These are phyloP conservation scores for Podospora pseudoanserina DNA, from an alignment of 495 filamentous ascomycete species.

Conservation along the genomic window DNA sequence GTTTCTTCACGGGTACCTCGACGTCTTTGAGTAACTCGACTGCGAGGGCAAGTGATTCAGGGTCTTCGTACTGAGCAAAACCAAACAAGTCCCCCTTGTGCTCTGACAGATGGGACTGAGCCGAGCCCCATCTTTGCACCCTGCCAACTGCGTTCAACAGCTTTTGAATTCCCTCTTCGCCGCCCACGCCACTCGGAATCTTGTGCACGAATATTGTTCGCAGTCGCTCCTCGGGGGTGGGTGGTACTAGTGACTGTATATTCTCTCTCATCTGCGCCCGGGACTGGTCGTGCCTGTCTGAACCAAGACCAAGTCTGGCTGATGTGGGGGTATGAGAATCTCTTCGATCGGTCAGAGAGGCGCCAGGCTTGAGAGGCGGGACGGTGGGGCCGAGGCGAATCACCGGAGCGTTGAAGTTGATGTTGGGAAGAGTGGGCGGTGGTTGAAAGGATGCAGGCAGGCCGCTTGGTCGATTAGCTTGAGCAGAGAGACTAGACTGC, in stretches of 20 bases:
- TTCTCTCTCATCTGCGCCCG: conserved; percentile 67
- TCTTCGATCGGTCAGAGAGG: conserved; percentile 40
- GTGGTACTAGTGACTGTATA: conserved; percentile 75
- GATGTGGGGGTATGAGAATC: conserved; percentile 37
- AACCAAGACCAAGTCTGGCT: conserved; percentile 64
- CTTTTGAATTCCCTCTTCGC: conserved; percentile 78
- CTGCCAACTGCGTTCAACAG: conserved; percentile 74
- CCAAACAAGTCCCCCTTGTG: conserved; percentile 85
- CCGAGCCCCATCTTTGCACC: conserved; percentile 74
- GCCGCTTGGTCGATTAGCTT: conserved; percentile 70
- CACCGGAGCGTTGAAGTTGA: conserved; percentile 96
- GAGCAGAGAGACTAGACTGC: conserved; percentile 59
- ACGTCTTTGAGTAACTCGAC: conserved; percentile 83
- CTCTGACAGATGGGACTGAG: conserved; percentile 62
- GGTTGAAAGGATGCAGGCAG: conserved; percentile 85
- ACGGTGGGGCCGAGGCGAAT: conserved; percentile 80
- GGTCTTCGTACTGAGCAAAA: conserved; percentile 95
- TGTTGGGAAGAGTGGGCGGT: conserved; percentile 89
- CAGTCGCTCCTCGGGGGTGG: conserved; percentile 83
- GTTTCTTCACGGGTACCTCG: conserved; percentile 77
- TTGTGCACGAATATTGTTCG: conserved; percentile 87
- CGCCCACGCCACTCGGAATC: conserved; percentile 71
- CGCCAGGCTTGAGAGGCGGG: conserved; percentile 61
- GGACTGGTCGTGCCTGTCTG: conserved; percentile 61
- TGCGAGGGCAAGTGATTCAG: conserved; percentile 80